Evolutionary conservation across 179 eudicot genomes (phyloP).

Genomic region (Patellifolia procumbens): DNA sequence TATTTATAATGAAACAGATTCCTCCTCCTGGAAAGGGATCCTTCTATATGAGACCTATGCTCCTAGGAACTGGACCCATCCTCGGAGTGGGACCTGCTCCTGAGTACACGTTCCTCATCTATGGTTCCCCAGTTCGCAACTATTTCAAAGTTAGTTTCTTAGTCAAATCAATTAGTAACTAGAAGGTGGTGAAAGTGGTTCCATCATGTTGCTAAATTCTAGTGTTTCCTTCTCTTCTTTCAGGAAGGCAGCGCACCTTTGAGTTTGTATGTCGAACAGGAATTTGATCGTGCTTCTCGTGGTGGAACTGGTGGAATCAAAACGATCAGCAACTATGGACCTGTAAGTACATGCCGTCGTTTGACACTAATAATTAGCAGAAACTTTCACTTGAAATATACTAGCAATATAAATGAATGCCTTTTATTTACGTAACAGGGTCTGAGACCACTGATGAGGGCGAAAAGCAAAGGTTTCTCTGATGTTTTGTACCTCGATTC

Average conservation of each 20-base stretch:
- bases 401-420: neutral
- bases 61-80: constrained; percentile 43
- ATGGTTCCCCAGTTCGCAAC: constrained; percentile 46
- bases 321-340: constrained; percentile 77
- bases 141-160: constrained; percentile 37
- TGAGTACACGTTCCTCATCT: constrained; percentile 44
- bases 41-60: constrained; percentile 47
- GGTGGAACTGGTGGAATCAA: constrained; percentile 95
- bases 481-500: constrained; percentile 48
- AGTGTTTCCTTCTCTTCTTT: neutral
- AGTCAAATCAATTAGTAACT: neutral
- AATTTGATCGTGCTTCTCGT: constrained; percentile 72
- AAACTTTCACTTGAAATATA: neutral
- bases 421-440: constrained; percentile 23
- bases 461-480: constrained; percentile 44
- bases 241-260: constrained; percentile 73
- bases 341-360: constrained; percentile 40
- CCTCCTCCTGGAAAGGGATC: constrained; percentile 55
- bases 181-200: neutral
- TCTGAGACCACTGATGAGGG: constrained; percentile 34
- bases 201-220: neutral
- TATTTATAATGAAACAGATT: constrained; percentile 29
- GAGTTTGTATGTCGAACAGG: constrained; percentile 71
- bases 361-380: neutral
- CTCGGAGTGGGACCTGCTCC: constrained; percentile 44